phyloP scores from a whole-genome alignment of 2,329 filamentous ascomycete species.

The Fonsecaea pugnacius region DNA sequence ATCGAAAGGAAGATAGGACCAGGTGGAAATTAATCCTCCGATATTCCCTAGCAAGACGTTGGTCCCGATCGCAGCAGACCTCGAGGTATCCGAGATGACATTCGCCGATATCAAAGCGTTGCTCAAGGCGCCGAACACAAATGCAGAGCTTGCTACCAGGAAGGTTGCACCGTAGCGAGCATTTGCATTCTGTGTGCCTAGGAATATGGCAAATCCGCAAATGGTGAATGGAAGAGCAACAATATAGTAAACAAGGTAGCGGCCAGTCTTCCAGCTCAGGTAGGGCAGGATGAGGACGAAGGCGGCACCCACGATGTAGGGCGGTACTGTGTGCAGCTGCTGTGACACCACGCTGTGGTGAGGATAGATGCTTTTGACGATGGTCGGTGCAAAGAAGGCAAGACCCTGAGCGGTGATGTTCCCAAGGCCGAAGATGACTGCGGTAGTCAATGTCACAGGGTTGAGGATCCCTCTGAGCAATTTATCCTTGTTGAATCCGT shows the following conservation, averaged over 20 bases:
- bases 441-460: slow-evolving; percentile 63
- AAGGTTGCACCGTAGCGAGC: slow-evolving; percentile 75
- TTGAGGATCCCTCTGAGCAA: slow-evolving; percentile 65
- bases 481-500: slow-evolving; percentile 65
- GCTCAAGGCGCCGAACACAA: slow-evolving; percentile 65
- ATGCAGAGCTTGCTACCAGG: slow-evolving; percentile 67
- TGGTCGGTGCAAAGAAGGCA: slow-evolving; percentile 72
- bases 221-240: slow-evolving; percentile 66
- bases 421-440: slow-evolving; percentile 66
- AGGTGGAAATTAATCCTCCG: slow-evolving; percentile 70
- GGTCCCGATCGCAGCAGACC: slow-evolving; percentile 67
- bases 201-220: slow-evolving; percentile 71
- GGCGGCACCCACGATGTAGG: slow-evolving; percentile 69
- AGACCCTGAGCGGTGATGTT: slow-evolving; percentile 74
- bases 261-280: slow-evolving; percentile 64
- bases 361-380: slow-evolving; percentile 71
- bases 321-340: slow-evolving; percentile 72
- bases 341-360: slow-evolving; percentile 61
- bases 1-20: slow-evolving; percentile 68
- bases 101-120: slow-evolving; percentile 72
- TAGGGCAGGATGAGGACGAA: slow-evolving; percentile 67
- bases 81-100: slow-evolving; percentile 71
- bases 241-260: slow-evolving; percentile 65
- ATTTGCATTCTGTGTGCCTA: slow-evolving; percentile 57
- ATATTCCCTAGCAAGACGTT: slow-evolving; percentile 75